Conservation (phyloP, 2,329 filamentous ascomycete species). For the Ascochyta pisi region DNA sequence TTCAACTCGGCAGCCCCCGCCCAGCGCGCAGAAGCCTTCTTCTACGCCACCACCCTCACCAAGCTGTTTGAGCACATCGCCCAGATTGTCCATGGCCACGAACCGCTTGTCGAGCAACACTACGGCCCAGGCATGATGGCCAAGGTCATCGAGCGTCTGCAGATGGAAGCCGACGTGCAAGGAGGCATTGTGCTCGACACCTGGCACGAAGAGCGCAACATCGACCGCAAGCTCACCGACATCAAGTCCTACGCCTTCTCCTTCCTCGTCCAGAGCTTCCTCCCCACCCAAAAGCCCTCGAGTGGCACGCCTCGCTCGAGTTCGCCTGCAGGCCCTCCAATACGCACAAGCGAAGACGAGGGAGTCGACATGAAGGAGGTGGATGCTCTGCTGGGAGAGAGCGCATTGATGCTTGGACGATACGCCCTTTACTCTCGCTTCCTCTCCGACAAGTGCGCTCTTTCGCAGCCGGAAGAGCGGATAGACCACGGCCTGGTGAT, state of each 20-base stretch:
- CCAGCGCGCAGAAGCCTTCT: conserved; percentile 77
- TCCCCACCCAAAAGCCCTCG: conserved; percentile 71
- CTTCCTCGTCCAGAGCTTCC: conserved; percentile 93
- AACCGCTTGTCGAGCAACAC: conserved; percentile 88
- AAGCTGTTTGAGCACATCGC: conserved; percentile 97
- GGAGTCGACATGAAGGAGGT: conserved; percentile 96
- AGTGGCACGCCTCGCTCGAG: conserved; percentile 71
- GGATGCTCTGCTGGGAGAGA: conserved; percentile 85
- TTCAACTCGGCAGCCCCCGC: conserved; percentile 72
- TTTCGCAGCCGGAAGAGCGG: conserved; percentile 57
- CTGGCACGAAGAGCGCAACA: conserved; percentile 86
- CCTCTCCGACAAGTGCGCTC: conserved; percentile 79
- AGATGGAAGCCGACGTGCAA: conserved; percentile 94
- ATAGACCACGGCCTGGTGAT: conserved; percentile 65
- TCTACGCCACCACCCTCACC: conserved; percentile 89
- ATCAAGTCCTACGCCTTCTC: conserved; percentile 98
- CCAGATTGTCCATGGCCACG: conserved; percentile 92
- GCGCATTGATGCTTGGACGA: conserved; percentile 86
- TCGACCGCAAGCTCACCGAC: conserved; percentile 88
- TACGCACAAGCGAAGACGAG: conserved; percentile 82
- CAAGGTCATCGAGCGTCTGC: conserved; percentile 88
- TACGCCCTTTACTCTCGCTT: conserved; percentile 95
- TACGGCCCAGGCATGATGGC: conserved; percentile 94
- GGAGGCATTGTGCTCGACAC: conserved; percentile 95
- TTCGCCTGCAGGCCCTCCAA: conserved; percentile 70